Base-by-base conservation (phyloP, 805 yeast species). In the Tetrapisispora phaffii region DNA sequence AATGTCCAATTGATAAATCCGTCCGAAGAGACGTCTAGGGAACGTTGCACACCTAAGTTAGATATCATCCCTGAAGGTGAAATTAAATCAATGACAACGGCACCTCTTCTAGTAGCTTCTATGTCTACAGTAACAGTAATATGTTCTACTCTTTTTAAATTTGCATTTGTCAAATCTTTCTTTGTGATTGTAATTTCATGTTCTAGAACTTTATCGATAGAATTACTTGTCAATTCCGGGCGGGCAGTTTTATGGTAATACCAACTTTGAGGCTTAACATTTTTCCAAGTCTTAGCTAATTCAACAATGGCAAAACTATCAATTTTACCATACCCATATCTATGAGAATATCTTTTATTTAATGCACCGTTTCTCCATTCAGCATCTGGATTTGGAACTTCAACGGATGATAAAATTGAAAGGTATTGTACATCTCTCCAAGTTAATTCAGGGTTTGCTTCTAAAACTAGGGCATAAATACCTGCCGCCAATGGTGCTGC, bases 401-500 rank as follows among this genome's bases (percentile, higher is more conserved):
- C 82, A 17, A 76, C 75, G 0, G 96, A 80, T 22, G 85, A 74
- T 42, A 79, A 65, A 15, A 90, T 79, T 2, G 85, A 76, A 19
- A 93, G 70, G 57, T 89, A 86, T 66, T 93, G 98, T 45, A 89
- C 73, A 60, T 93, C 98, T 60, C 98, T 76, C 98, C 98, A 93
- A 0, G 96, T 85, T 45, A 93, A 73, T 4, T 81, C 74, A 1
- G 96, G 95, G 52, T 95, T 84, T 3, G 82, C 88, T 54, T 82
- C 80, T 42, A 93, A 69, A 2, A 85, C 85, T 43, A 93, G 69
- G 0, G 97, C 77, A 60, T 85, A 87, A 1, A 93, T 74, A n/a
- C 97, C 98, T 0, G 97, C 97, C 0, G 97, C 97, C 46, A 93
- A 72, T 0, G 98, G 98, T 0, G 98, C 98, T 15, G 98, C 97